Evolutionary conservation across 1,284 basidiomycete species (phyloP).

Genomic region (Microbotryum saponariae): DNA sequence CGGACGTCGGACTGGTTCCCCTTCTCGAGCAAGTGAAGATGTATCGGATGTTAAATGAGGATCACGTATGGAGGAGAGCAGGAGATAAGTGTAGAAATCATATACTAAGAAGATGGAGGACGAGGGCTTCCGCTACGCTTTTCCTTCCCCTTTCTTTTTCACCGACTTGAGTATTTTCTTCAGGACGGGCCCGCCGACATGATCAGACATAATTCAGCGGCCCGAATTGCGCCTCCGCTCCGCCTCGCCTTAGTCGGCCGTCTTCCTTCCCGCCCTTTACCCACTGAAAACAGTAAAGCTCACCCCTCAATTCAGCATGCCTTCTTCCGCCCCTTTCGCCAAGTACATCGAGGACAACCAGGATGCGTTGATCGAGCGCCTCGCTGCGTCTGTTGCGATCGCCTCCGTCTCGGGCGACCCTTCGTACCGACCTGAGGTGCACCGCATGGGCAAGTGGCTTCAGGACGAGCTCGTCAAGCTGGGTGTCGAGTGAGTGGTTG

Average conservation of each 20-base stretch:
- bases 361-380: slow-evolving; percentile 64
- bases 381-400: slow-evolving; percentile 77
- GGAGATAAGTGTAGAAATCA: too few species aligned
- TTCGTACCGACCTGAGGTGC: slow-evolving; percentile 48
- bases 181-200: too few species aligned
- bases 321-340: slow-evolving; percentile 14
- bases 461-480: slow-evolving; percentile 61
- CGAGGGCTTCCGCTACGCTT: too few species aligned
- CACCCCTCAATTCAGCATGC: background rate
- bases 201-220: background rate
- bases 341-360: slow-evolving; percentile 64
- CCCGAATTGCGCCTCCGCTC: background rate
- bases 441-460: slow-evolving; percentile 69
- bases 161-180: too few species aligned
- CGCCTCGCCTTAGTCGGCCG: background rate
- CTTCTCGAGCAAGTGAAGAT: too few species aligned
- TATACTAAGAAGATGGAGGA: too few species aligned
- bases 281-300: too few species aligned
- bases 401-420: slow-evolving; percentile 51
- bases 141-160: too few species aligned
- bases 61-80: too few species aligned
- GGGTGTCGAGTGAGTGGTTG: slow-evolving; percentile 51
- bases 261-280: background rate
- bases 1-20: too few species aligned
- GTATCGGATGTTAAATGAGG: too few species aligned